These are phyloP conservation scores for Sideroxylon spinosum DNA, from an alignment of 179 eudicot species.

Conservation along the genomic window DNA sequence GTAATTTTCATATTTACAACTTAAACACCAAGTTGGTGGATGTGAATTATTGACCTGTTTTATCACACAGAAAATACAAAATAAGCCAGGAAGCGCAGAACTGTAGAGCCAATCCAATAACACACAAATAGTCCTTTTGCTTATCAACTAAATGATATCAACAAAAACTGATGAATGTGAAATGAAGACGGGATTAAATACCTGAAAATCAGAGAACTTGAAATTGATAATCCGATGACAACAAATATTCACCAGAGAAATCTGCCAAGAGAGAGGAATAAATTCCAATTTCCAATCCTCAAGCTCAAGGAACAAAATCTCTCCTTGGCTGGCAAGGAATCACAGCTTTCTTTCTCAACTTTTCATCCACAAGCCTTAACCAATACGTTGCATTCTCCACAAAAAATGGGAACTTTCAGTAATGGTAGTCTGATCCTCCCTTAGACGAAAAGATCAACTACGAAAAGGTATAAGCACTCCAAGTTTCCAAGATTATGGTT, in stretches of 20 bases:
- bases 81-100: not conserved
- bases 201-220: constrained; percentile 35
- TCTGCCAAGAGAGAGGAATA: constrained; percentile 15
- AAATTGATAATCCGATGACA: constrained; percentile 5
- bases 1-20: not conserved
- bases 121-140: not conserved
- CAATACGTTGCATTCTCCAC: constrained; percentile 4
- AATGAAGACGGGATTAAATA: constrained; percentile 17
- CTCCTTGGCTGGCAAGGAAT: constrained; percentile 34
- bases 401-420: not conserved
- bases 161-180: not conserved
- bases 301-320: constrained; percentile 30
- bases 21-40: not conserved
- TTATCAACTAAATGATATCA: not conserved
- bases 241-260: constrained; percentile 20
- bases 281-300: constrained; percentile 23
- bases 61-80: not conserved
- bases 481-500: constrained; percentile 10
- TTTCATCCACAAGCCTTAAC: constrained; percentile 17
- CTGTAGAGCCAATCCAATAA: not conserved
- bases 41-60: not conserved
- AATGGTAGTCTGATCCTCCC: constrained; percentile 28
- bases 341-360: constrained; percentile 23
- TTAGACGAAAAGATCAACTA: constrained; percentile 14
- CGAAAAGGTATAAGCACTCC: constrained; percentile 16